Evolutionary conservation across 176 grass and related monocot species (phyloP).

Genomic region (Saccharum spontaneum): DNA sequence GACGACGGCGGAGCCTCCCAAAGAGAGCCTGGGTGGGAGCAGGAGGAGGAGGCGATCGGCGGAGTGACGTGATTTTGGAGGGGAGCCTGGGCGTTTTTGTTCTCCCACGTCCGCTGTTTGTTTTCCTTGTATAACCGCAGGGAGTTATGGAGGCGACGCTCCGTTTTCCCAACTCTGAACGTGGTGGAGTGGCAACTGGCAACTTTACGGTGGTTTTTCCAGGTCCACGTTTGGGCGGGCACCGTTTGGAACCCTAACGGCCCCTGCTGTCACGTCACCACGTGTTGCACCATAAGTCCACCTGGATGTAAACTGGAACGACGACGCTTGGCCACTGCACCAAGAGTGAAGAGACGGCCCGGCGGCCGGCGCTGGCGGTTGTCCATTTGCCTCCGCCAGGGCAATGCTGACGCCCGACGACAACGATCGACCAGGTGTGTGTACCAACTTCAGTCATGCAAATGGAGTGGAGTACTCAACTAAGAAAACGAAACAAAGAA

Average conservation of each 20-base stretch:
- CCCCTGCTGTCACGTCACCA: not conserved
- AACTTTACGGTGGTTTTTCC: not conserved
- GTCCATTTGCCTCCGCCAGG: not conserved
- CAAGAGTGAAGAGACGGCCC: not conserved
- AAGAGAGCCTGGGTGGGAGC: not conserved
- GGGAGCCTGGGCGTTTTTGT: conserved; percentile 14
- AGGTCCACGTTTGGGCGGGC: not conserved
- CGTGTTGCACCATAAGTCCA: not conserved
- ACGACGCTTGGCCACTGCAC: not conserved
- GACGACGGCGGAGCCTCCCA: not conserved
- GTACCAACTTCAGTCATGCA: too few relatives aligned
- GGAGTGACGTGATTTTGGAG: not conserved
- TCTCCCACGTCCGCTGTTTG: not conserved
- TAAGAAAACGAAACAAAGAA: not conserved
- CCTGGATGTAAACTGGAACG: not conserved
- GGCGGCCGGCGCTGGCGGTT: not conserved
- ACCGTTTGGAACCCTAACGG: not conserved
- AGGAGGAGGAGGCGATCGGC: not conserved
- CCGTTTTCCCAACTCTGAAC: not conserved
- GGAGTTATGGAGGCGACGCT: conserved; percentile 32
- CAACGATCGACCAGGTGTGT: not conserved
- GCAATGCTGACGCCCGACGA: not conserved
- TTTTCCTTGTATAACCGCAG: conserved; percentile 17
- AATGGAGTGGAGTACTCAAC: not conserved
- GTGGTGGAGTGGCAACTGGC: not conserved